Percentiles rank a stretch among this genome's conserved stretches.
phyloP scores from a whole-genome alignment of 2,329 filamentous ascomycete species.

The Alternaria triticimaculans region DNA sequence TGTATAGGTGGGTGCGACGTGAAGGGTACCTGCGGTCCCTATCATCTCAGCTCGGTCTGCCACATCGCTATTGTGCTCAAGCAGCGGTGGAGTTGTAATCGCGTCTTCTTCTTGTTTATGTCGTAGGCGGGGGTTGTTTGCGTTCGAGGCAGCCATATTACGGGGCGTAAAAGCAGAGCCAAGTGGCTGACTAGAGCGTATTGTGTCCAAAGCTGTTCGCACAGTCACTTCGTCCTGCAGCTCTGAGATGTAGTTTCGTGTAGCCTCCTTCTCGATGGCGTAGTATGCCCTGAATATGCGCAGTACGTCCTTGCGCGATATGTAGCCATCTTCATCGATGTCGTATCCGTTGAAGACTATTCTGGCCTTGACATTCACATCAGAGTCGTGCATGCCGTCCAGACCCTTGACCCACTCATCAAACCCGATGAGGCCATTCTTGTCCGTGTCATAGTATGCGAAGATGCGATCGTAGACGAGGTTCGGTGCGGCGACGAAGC shows the following conservation, averaged over 20 bases:
- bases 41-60: slow-evolving; percentile 27
- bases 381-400: slow-evolving; percentile 62
- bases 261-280: slow-evolving; percentile 86
- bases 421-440: slow-evolving; percentile 88
- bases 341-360: slow-evolving; percentile 89
- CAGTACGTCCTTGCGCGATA: slow-evolving; percentile 85
- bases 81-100: slow-evolving; percentile 36
- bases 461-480: slow-evolving; percentile 97
- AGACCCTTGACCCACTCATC: slow-evolving; percentile 88
- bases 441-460: slow-evolving; percentile 91
- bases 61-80: slow-evolving; percentile 35
- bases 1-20: slow-evolving; percentile 3
- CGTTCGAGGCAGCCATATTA: slow-evolving; percentile 37
- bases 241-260: slow-evolving; percentile 78
- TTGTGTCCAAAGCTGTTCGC: slow-evolving; percentile 50
- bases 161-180: slow-evolving; percentile 53
- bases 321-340: slow-evolving; percentile 83
- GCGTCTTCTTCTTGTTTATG: slow-evolving; percentile 44
- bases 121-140: slow-evolving; percentile 17
- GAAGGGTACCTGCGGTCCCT: slow-evolving; percentile 13
- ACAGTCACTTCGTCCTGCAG: slow-evolving; percentile 79
- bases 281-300: slow-evolving; percentile 94
- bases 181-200: slow-evolving; percentile 55
- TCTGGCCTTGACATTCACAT: slow-evolving; percentile 56
- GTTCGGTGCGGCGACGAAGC: slow-evolving; percentile 78